Base-by-base conservation (phyloP, 495 filamentous ascomycete genomes). In the Penicillium malachiteum region DNA sequence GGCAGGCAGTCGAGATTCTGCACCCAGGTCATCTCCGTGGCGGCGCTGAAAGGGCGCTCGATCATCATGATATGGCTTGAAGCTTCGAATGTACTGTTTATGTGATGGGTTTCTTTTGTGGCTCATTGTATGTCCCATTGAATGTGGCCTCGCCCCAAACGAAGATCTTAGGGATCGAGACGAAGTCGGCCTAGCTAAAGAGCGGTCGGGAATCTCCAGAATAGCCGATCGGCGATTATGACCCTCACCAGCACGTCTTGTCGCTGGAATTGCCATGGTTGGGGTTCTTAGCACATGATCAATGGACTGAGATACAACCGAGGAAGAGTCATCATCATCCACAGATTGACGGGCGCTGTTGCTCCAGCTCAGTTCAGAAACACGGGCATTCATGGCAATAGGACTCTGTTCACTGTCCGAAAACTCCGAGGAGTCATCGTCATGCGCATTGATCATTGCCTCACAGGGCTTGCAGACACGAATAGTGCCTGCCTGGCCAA, bases 401-500 rank as follows among this genome's bases (percentile, higher is more conserved):
- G 72, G 77, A 67, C 71, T 81, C 77, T 74, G 68, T 69, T 90
- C 87, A 57, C 90, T 89, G 52, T 86, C 89, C 7, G 89, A 91
- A 58, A 91, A 90, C 30, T 96, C 91, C 0, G 92, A 95, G 18
- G 91, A 93, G 64, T 91, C 89, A 63, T 97, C 90, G 49, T 93
- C 90, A 39, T 91, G 85, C 7, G 89, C 90, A 63, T 93, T 89
- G 51, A 97, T 96, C 67, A 97, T 92, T 51, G 80, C 79, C 64
- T 97, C 86, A 65, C 95, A 99, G n/a, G 90, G 87, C 62, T 92
- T 96, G 73, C 95, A 99, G 31, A 97, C 91, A 58, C 95, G 80
- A 46, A 99, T 79, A 30, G 86, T 88, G 2, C 91, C 88, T 48
- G 85, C 82, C 52, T 96, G 90, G n/a, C 91, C 91, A 70, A 97